Base-by-base conservation (phyloP, 164 flowering plant genomes). In the Piper betle region DNA sequence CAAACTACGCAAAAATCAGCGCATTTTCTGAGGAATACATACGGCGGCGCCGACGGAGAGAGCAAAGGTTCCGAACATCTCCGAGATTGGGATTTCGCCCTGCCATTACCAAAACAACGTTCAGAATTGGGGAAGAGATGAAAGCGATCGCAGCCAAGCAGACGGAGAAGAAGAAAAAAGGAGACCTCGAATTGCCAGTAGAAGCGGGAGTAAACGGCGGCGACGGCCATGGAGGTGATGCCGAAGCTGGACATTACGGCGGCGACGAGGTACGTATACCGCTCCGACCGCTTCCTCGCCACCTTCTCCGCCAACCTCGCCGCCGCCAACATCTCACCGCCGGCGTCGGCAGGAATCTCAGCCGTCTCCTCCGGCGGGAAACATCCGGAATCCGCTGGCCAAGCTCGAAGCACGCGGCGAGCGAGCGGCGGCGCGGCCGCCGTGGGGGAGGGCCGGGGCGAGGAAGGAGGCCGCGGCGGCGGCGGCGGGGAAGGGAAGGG, bases 1-100 rank as follows among this genome's bases (percentile, higher is more conserved):
- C 37, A 15, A 64, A 37, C 37, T 11, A 42, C 16, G 37, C 11
- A 18, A 18, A 1, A 10, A 37, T 41, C 5, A 6, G 11, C 56
- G 8, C 9, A 39, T 20, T 38, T 6, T 1, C 6, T 6, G 37
- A 5, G 43, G 50, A 19, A 11, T 57, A 81, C 93, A 81, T 73
- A 91, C 97, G 52, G 97, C 97, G 61, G 97, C 96, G 0, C 97
- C 97, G 25, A 88, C 85, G 5, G 97, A 80, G 6, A 91, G 80
- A 65, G 88, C 74, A 73, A 91, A 91, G 70, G 96, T 87, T 42
- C 93, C 88, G 50, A 91, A 81, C 89, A 91, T 83, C 61, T 91
- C 97, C 15, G 84, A 60, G 38, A 76, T 56, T 6, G 95, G 93
- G 19, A 91, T 72, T 38, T 79, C 85, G 46, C 89, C 87, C 16